Evolutionary conservation across 768 basidiomycete genomes (phyloP).

Genomic region (Suillus alpinus): DNA sequence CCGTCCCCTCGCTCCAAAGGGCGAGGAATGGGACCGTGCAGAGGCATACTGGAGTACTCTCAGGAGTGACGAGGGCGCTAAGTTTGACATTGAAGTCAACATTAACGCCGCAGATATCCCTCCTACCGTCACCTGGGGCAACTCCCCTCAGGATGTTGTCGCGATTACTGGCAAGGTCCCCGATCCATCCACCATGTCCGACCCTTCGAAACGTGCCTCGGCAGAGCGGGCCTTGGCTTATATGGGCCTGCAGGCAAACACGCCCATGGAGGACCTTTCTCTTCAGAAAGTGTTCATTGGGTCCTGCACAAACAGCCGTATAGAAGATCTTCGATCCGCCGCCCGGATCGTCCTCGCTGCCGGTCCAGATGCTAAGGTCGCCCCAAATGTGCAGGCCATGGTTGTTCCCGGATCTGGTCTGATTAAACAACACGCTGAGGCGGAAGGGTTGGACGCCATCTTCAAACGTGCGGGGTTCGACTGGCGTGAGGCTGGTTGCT

Average conservation of each 20-base stretch:
- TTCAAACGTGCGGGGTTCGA: conserved; percentile 93
- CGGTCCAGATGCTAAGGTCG: conserved; percentile 70
- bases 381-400: conserved; percentile 79
- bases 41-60: conserved; percentile 85
- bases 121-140: conserved; percentile 92
- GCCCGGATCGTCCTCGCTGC: conserved; percentile 74
- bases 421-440: conserved; percentile 88
- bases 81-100: conserved; percentile 79
- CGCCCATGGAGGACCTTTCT: conserved; percentile 72
- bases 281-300: conserved; percentile 93
- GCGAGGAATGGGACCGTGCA: conserved; percentile 82
- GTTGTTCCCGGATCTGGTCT: conserved; percentile 89
- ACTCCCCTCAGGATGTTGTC: conserved; percentile 85
- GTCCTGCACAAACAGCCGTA: conserved; percentile 92
- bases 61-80: conserved; percentile 76
- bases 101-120: conserved; percentile 83
- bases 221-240: conserved; percentile 77
- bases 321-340: conserved; percentile 89
- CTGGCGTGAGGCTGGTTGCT: conserved; percentile 94
- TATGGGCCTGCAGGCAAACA: conserved; percentile 82
- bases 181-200: conserved; percentile 63
- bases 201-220: conserved; percentile 62
- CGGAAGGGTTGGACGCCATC: conserved; percentile 80
- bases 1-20: conserved; percentile 79
- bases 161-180: conserved; percentile 82